phyloP scores from a whole-genome alignment of 257 asterid species.

The Solanum chilense region DNA sequence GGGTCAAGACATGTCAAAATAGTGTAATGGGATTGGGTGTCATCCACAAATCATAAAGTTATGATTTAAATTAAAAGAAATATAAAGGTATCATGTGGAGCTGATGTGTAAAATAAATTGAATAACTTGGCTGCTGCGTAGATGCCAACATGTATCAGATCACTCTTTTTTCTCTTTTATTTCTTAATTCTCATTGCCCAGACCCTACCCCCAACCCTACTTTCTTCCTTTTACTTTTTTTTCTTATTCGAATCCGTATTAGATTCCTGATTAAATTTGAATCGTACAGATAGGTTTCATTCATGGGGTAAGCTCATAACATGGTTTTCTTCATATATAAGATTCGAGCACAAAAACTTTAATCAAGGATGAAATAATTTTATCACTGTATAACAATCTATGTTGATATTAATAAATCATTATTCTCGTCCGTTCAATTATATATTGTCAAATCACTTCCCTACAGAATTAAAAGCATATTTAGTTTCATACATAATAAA shows the following conservation, averaged over 20 bases:
- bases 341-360: no score
- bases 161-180: neutral
- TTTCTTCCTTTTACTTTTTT: neutral
- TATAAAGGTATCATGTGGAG: constrained; percentile 22
- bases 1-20: neutral
- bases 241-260: no score
- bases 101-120: constrained; percentile 41
- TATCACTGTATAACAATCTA: no score
- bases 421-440: neutral
- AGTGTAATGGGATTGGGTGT: constrained; percentile 34
- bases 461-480: neutral
- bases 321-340: no score
- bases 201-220: neutral
- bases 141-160: neutral
- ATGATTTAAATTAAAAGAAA: neutral
- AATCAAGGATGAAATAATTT: no score
- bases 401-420: neutral
- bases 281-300: no score
- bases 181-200: neutral
- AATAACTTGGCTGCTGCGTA: neutral
- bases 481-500: no score
- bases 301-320: no score
- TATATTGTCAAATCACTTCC: neutral
- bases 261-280: no score
- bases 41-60: constrained; percentile 36